Evolutionary conservation across 1,139 yeast genomes (phyloP), one percentile per base, ranked within the genome.

Genomic region (Geotrichum australiense): DNA sequence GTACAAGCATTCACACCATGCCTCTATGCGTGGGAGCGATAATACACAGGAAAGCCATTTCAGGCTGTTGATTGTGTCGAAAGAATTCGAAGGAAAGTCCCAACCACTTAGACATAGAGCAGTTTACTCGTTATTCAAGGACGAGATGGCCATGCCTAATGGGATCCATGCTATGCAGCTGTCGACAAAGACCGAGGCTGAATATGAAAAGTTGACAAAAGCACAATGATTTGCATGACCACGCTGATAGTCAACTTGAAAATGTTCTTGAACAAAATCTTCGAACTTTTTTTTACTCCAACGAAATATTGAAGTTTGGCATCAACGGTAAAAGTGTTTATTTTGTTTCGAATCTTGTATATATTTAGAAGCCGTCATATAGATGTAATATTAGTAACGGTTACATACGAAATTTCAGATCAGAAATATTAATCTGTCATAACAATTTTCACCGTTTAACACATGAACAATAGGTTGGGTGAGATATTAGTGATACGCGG

Each of bases 151-250:
- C 42, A 68, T 66, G 41, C 71, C 74, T 43, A 57, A 64, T 41
- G 91, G 94, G 1, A 77, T 91, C 18, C 98, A 91, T 65, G 96
- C 97, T 0, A 66, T 91, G 47, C 96, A 86, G 59, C 71, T 91
- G 64, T 77, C 79, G 57, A 81, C 95, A 0, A 83, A 83, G 61
- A 87, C 97, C 1, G 73, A 75, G 0, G 68, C 66, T 45, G 64
- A 62, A 21, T 69, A 64, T 50, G 53, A 39, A 12, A 42, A 46
- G 37, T 22, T 43, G n/a, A n/a, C n/a, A n/a, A n/a, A n/a, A n/a
- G n/a, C n/a, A n/a, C n/a, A n/a, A n/a, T n/a, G n/a, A n/a, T n/a
- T n/a, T n/a, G n/a, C 31, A 12, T 28, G 14, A 12, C 31, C 31
- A 28, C 8, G 12, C 31, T 28, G 7, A 28, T n/a, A n/a, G n/a